Conservation (phyloP, 768 basidiomycete species). For the Podaxis rugospora region DNA sequence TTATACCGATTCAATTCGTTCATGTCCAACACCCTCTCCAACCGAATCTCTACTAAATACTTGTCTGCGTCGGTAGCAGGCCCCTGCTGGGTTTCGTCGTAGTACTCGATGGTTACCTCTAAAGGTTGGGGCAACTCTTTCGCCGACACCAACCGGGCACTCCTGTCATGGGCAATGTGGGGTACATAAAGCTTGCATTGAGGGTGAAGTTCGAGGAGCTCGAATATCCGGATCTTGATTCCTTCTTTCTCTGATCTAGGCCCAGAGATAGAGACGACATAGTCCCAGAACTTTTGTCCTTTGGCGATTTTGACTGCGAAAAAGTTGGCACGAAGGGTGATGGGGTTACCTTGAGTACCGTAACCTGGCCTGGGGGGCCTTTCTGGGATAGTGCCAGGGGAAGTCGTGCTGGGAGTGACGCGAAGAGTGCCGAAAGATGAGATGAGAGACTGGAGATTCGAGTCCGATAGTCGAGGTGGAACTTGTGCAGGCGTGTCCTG, state of each 20-base stretch:
- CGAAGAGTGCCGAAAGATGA: slow-evolving; percentile 28
- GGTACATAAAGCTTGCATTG: slow-evolving; percentile 28
- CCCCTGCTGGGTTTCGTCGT: slow-evolving; percentile 31
- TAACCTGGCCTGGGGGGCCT: slow-evolving; percentile 51
- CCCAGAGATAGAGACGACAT: slow-evolving; percentile 39
- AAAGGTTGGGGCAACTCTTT: slow-evolving; percentile 38
- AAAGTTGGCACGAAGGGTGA: slow-evolving; percentile 56
- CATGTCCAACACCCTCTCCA: slow-evolving; percentile 31
- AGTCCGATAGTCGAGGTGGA: slow-evolving; percentile 29
- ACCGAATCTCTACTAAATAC: slow-evolving; percentile 35
- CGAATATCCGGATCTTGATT: slow-evolving; percentile 45
- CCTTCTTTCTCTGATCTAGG: slow-evolving; percentile 38
- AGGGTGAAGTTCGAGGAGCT: slow-evolving; percentile 43
- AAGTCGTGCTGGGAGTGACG: slow-evolving; percentile 2
- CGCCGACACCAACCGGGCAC: slow-evolving; percentile 39
- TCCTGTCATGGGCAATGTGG: slow-evolving; percentile 48
- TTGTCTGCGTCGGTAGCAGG: slow-evolving; percentile 28
- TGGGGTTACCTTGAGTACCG: slow-evolving; percentile 41
- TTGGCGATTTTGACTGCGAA: slow-evolving; percentile 44
- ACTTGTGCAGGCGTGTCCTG: slow-evolving; percentile 27
- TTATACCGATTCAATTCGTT: slow-evolving; percentile 26
- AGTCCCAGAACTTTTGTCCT: slow-evolving; percentile 43
- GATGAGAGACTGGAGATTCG: slow-evolving; percentile 31
- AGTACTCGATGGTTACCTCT: slow-evolving; percentile 30
- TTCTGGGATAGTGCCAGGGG: slow-evolving; percentile 12